Evolutionary conservation across 257 asterid genomes (phyloP).

Genomic region (Cinchona pubescens): DNA sequence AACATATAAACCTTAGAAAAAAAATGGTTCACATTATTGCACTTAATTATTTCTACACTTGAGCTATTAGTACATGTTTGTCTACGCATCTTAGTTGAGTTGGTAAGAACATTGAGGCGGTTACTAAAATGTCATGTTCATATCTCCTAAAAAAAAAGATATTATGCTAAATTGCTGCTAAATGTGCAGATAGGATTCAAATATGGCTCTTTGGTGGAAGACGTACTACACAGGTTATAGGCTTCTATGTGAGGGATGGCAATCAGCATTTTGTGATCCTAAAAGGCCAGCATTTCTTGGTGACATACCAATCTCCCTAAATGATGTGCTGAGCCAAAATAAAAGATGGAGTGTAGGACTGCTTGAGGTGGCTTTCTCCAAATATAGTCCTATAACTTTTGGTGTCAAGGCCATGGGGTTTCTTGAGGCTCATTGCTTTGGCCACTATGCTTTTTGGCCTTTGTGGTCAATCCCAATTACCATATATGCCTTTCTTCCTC

Average conservation of each 20-base stretch:
- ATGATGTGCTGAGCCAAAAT: constrained; percentile 45
- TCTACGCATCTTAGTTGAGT: too few relatives aligned
- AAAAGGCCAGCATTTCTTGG: constrained; percentile 65
- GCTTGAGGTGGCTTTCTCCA: constrained; percentile 53
- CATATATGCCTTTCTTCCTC: constrained; percentile 61
- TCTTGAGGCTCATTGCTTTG: constrained; percentile 49
- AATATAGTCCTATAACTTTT: constrained; percentile 45
- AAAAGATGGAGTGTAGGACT: constrained; percentile 70
- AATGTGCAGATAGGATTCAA: constrained; percentile 73
- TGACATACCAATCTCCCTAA: constrained; percentile 56
- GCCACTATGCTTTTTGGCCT: constrained; percentile 59
- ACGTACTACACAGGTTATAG: constrained; percentile 54
- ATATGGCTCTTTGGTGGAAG: constrained; percentile 75
- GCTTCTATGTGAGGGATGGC: constrained; percentile 73
- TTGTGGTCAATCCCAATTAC: constrained; percentile 51
- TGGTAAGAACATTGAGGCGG: too few relatives aligned
- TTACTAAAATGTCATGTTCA: too few relatives aligned
- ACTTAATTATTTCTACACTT: too few relatives aligned
- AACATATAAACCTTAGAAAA: too few relatives aligned
- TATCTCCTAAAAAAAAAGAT: too few relatives aligned
- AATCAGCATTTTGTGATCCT: constrained; percentile 55
- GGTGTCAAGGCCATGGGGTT: constrained; percentile 44
- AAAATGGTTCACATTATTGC: too few relatives aligned
- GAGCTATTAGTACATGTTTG: too few relatives aligned
- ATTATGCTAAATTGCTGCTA: too few relatives aligned